A percentile compares a stretch with the other conserved stretches of the same genome.
Evolutionary conservation across 257 asterid species (phyloP).

Genomic region (Jacaranda mimosifolia): DNA sequence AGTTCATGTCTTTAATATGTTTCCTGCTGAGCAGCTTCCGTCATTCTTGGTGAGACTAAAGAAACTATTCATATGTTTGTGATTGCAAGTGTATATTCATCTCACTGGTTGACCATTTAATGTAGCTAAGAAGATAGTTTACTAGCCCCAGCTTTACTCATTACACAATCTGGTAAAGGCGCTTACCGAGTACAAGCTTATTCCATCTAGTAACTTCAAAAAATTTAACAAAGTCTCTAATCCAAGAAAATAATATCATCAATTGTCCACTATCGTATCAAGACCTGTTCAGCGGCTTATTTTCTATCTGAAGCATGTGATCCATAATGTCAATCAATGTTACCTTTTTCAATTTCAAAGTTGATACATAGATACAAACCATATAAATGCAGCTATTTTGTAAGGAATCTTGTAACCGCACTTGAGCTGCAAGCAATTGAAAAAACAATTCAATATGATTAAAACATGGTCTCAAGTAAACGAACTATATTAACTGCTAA

Average conservation of each 20-base stretch:
- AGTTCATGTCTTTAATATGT: slow-evolving; percentile 36
- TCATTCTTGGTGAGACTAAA: neutral
- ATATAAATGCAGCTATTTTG: neutral
- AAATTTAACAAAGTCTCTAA: neutral
- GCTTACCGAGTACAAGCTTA: slow-evolving; percentile 13
- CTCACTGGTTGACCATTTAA: neutral
- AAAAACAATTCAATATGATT: neutral
- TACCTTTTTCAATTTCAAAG: neutral
- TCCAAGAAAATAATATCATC: neutral
- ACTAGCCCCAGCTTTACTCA: neutral
- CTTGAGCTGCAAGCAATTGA: neutral
- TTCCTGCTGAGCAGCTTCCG: neutral
- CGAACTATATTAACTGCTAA: neutral
- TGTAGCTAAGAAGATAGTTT: neutral
- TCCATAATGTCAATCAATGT: neutral
- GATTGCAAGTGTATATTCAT: slow-evolving; percentile 13
- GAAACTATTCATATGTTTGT: neutral
- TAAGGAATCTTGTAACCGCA: slow-evolving; percentile 3
- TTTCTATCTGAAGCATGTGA: slow-evolving; percentile 8
- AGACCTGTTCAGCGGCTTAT: neutral
- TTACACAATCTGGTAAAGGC: neutral
- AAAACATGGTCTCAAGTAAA: neutral
- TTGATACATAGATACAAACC: neutral
- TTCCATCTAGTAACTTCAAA: neutral
- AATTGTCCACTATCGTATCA: neutral